A percentile compares a stretch with the other conserved stretches of the same genome.
phyloP scores from a whole-genome alignment of 2,329 filamentous ascomycete species.

The Beauveria bassiana region DNA sequence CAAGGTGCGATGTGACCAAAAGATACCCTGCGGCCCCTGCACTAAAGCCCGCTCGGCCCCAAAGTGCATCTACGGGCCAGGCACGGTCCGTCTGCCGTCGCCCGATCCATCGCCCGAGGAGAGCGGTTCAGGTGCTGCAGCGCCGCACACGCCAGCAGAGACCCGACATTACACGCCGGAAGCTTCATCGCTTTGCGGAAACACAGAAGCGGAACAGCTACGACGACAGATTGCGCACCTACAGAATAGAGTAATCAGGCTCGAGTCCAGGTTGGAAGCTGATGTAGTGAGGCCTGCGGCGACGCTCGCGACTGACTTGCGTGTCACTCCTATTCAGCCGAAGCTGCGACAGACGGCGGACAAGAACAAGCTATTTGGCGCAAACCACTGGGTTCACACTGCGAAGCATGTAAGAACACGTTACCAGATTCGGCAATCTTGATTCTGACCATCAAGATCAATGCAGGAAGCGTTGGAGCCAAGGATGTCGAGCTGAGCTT shows the following conservation, averaged over 20 bases:
- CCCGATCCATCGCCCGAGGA: background rate
- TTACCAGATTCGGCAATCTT: background rate
- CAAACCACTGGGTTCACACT: slow-evolving; percentile 8
- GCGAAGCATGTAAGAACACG: background rate
- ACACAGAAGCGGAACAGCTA: background rate
- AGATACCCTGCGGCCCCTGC: slow-evolving; percentile 1
- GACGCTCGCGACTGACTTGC: background rate
- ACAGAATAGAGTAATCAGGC: background rate
- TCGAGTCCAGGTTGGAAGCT: background rate
- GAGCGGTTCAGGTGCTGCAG: background rate
- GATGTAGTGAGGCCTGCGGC: background rate
- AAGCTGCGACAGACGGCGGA: background rate
- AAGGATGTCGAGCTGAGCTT: slow-evolving; percentile 8
- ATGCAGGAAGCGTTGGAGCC: background rate
- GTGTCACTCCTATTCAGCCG: background rate
- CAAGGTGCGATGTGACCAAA: slow-evolving; percentile 9
- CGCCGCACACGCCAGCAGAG: background rate
- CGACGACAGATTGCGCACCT: background rate
- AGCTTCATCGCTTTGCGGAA: background rate
- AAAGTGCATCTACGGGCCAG: slow-evolving; percentile 4
- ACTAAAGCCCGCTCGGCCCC: background rate
- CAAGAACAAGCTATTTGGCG: slow-evolving; percentile 8
- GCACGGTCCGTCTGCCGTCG: background rate
- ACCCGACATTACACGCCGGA: background rate
- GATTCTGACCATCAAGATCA: background rate